These are phyloP conservation scores for Rhynchospora breviuscula DNA, from an alignment of 176 grass and related monocot species.

Conservation along the genomic window DNA sequence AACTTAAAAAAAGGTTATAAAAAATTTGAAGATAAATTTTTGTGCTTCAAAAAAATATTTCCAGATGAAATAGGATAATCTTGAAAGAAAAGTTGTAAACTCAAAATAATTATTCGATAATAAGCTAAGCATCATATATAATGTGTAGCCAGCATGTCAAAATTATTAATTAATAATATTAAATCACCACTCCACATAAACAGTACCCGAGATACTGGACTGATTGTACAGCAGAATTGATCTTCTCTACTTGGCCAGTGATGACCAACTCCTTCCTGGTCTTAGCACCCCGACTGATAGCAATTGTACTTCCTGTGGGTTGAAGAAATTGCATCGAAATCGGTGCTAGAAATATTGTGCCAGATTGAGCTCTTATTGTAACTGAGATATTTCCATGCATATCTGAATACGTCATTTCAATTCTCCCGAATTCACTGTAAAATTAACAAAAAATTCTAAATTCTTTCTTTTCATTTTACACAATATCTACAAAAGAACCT, in stretches of 20 bases:
- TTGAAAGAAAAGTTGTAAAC: not conserved
- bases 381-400: slow-evolving; percentile 65
- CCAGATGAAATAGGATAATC: not conserved
- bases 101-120: not conserved
- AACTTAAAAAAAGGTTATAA: not conserved
- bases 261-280: slow-evolving; percentile 40
- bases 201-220: slow-evolving; percentile 68
- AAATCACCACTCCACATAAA: not conserved
- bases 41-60: not conserved
- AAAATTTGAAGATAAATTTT: not conserved
- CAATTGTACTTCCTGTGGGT: slow-evolving; percentile 30
- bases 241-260: slow-evolving; percentile 39
- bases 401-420: slow-evolving; percentile 62
- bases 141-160: not conserved
- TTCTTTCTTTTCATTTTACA: not conserved
- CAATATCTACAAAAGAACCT: not conserved
- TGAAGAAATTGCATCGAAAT: slow-evolving; percentile 52
- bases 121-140: not conserved
- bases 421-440: slow-evolving; percentile 54
- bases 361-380: slow-evolving; percentile 47
- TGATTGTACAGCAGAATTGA: slow-evolving; percentile 53
- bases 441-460: not conserved
- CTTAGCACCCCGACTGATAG: slow-evolving; percentile 32
- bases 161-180: not conserved
- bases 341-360: slow-evolving; percentile 57